Percentiles rank a stretch among this genome's conserved stretches.
phyloP scores from a whole-genome alignment of 2,329 filamentous ascomycete species.

The Arthrinium phaeospermum region DNA sequence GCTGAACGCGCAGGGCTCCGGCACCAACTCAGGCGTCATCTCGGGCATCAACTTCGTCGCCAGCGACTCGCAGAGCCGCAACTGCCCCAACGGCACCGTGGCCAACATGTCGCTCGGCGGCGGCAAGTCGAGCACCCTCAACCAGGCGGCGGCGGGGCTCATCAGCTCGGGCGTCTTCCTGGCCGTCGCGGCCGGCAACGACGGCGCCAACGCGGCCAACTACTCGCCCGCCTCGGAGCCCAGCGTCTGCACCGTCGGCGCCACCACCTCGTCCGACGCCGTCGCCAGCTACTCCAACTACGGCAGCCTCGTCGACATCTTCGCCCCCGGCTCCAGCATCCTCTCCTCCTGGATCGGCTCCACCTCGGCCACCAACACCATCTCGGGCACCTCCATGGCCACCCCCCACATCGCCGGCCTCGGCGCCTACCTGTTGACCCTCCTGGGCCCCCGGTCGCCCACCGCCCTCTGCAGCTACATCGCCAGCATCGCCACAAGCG shows the following conservation, averaged over 20 bases:
- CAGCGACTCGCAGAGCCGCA: slow-evolving; percentile 40
- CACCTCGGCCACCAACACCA: slow-evolving; percentile 44
- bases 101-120: slow-evolving; percentile 65
- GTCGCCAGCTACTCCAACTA: slow-evolving; percentile 59
- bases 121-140: slow-evolving; percentile 50
- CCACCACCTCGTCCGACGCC: slow-evolving; percentile 46
- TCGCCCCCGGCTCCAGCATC: slow-evolving; percentile 48
- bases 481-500: slow-evolving; percentile 46
- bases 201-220: slow-evolving; percentile 47
- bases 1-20: slow-evolving; percentile 44
- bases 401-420: slow-evolving; percentile 43
- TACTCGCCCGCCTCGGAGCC: slow-evolving; percentile 55
- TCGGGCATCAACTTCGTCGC: slow-evolving; percentile 51
- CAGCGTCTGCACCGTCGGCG: slow-evolving; percentile 59
- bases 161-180: slow-evolving; percentile 55
- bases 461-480: slow-evolving; percentile 55
- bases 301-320: slow-evolving; percentile 55
- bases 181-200: slow-evolving; percentile 63
- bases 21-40: slow-evolving; percentile 47
- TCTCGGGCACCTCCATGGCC: slow-evolving; percentile 54
- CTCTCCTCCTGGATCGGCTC: slow-evolving; percentile 29
- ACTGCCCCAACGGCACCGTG: slow-evolving; percentile 51
- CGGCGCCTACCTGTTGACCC: slow-evolving; percentile 48
- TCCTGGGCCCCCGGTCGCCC: slow-evolving; percentile 48
- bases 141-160: slow-evolving; percentile 54